phyloP scores from a whole-genome alignment of 768 basidiomycete genomes.

The Pleurotus djamor region DNA sequence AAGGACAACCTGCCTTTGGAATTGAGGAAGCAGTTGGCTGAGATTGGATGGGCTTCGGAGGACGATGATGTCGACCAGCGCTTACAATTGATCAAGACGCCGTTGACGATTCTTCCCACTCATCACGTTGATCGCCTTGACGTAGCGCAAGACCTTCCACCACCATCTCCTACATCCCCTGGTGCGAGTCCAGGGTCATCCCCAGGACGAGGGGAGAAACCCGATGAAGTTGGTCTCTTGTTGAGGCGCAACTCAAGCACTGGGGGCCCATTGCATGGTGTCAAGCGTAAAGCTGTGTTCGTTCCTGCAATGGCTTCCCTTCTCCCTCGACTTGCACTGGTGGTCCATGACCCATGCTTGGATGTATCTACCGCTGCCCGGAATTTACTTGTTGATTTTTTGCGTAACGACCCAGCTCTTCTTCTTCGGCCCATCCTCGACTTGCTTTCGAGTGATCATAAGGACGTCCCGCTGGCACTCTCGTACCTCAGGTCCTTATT shows the following conservation, averaged over 20 bases:
- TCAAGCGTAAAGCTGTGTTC: conserved; percentile 66
- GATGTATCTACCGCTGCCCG: conserved; percentile 56
- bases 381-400: conserved; percentile 55
- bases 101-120: conserved; percentile 62
- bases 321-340: conserved; percentile 49
- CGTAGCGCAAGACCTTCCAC: conserved; percentile 20
- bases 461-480: conserved; percentile 44
- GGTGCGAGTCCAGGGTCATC: conserved; percentile 28
- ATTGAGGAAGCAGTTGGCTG: conserved; percentile 60
- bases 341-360: conserved; percentile 54
- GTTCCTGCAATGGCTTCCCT: conserved; percentile 56
- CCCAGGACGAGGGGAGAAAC: conserved; percentile 20
- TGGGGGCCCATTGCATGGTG: conserved; percentile 37
- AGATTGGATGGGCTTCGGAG: conserved; percentile 76
- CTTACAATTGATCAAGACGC: conserved; percentile 57
- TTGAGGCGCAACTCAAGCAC: conserved; percentile 58
- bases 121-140: conserved; percentile 55
- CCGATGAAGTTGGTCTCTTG: conserved; percentile 28
- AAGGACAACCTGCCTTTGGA: conserved; percentile 61
- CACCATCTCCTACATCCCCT: conserved; percentile 24
- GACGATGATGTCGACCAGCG: conserved; percentile 52
- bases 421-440: conserved; percentile 64
- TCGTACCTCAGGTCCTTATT: conserved; percentile 54
- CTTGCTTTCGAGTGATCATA: conserved; percentile 48
- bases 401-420: conserved; percentile 75